phyloP scores from a whole-genome alignment of 2,329 filamentous ascomycete species.

The Trichoderma cornu-damae region DNA sequence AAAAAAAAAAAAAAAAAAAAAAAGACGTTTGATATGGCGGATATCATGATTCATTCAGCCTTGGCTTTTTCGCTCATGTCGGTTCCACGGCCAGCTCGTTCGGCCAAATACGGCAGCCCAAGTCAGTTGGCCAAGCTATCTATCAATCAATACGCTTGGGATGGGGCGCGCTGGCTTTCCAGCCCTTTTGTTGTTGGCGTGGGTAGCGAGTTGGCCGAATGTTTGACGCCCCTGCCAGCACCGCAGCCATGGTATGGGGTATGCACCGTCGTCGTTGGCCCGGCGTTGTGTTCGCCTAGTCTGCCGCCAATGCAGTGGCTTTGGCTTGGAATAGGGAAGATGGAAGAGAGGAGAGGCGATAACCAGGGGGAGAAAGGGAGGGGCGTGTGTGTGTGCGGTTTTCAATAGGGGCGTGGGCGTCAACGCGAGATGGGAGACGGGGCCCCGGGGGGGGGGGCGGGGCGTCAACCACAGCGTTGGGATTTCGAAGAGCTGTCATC shows the following conservation, averaged over 20 bases:
- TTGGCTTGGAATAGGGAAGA: not conserved
- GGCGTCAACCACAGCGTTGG: constrained; percentile 5
- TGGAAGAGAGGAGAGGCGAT: not conserved
- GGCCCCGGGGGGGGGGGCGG: too few relatives aligned
- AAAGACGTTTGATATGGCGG: too few relatives aligned
- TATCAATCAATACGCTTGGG: not conserved
- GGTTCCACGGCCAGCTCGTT: not conserved
- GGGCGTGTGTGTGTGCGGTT: too few relatives aligned
- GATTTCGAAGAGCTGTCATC: not conserved
- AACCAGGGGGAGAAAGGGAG: not conserved
- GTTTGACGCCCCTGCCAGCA: constrained; percentile 10
- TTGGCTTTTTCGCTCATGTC: too few relatives aligned
- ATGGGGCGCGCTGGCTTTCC: not conserved
- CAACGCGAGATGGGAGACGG: too few relatives aligned
- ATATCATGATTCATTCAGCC: too few relatives aligned
- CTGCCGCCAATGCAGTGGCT: constrained; percentile 7
- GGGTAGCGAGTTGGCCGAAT: too few relatives aligned
- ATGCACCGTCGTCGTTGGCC: not conserved
- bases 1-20: too few relatives aligned
- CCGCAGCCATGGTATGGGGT: constrained; percentile 8
- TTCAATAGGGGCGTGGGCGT: too few relatives aligned
- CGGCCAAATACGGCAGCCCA: not conserved
- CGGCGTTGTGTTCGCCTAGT: not conserved
- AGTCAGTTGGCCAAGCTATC: too few relatives aligned
- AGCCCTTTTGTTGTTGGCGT: not conserved